Base-by-base conservation (phyloP, 192 early-diverging fungal species). In the Linnemannia zychae region DNA sequence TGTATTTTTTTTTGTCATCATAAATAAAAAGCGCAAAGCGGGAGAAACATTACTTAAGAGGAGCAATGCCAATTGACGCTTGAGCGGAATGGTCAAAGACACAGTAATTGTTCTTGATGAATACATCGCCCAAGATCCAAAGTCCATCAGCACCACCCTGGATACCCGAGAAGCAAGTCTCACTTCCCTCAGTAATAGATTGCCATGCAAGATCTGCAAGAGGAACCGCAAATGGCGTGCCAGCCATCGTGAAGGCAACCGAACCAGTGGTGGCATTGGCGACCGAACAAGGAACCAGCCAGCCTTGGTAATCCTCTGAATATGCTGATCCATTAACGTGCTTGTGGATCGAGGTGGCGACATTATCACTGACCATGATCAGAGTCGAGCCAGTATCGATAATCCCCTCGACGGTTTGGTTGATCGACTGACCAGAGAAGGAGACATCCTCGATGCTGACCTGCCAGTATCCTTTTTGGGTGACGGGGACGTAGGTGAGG, bases 321-420 rank as follows among this genome's bases (percentile, higher is more conserved):
- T 13, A 20, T 3, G 28, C 7, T 2, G 72, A 46, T 17, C 75
- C 75, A 17, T 48, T 24, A 7, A 77, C 18, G 7, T 77, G 34
- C 34, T 34, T 37, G 38, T 91, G 91, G 80, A 91, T 87, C 36
- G 86, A 84, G 22, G 80, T 80, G 53, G 91, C 91, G 20, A 86
- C 88, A 46, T 83, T 76, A 3, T 87, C 87, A 72, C 77, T 86
- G 80, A 93, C 86, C 22, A 92, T 79, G 50, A 94, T 81, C 22
- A 94, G 79, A n/a, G 92, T 94, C 13, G 93, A 90, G 67, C 93
- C 93, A 7, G 93, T 92, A 79, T 93, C 93, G 17, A 93, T 46
- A 67, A 93, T 92, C 15, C 86, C 87, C 34, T 48, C 20, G 17
- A 46, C 2, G 36, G 63, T 36, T 3, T 50, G 24, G 47, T 84